Percentiles rank a stretch among this genome's conserved stretches.
phyloP scores from a whole-genome alignment of 2,329 filamentous ascomycete species.

The Ophiostoma piceae region DNA sequence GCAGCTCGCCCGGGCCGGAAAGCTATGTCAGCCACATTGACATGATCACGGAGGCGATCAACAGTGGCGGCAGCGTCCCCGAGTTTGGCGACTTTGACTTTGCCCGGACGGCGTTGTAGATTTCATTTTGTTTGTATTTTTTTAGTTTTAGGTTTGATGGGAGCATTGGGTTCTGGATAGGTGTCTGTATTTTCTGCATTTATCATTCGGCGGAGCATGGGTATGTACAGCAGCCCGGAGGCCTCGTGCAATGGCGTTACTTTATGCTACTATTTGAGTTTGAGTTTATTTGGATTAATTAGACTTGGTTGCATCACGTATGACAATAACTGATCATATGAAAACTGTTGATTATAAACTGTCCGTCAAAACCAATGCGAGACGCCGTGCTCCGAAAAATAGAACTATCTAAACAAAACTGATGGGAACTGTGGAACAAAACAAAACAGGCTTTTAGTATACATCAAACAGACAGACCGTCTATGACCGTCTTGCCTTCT shows the following conservation, averaged over 20 bases:
- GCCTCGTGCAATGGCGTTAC: background rate
- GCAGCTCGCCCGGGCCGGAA: constrained; percentile 20
- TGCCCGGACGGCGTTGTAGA: constrained; percentile 8
- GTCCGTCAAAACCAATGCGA: constrained; percentile 13
- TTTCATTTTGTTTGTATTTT: no score
- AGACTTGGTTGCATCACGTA: background rate
- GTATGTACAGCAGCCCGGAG: background rate
- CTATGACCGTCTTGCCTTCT: constrained; percentile 36
- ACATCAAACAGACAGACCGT: background rate
- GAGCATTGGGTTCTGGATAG: background rate
- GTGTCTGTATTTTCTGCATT: no score
- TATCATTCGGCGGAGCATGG: background rate
- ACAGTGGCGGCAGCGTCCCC: constrained; percentile 14
- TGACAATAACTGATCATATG: background rate
- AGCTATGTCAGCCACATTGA: constrained; percentile 44
- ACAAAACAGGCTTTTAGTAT: constrained; percentile 10
- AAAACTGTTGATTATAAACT: constrained; percentile 7
- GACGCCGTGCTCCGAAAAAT: constrained; percentile 22
- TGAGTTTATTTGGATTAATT: no score
- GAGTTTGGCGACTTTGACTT: constrained; percentile 23
- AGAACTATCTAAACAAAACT: constrained; percentile 14
- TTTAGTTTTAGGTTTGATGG: background rate
- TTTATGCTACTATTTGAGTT: no score
- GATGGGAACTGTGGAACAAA: background rate
- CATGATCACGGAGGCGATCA: constrained; percentile 39